Evolutionary conservation across 2,329 filamentous ascomycete species (phyloP).

Genomic region (Nigrospora oryzae): DNA sequence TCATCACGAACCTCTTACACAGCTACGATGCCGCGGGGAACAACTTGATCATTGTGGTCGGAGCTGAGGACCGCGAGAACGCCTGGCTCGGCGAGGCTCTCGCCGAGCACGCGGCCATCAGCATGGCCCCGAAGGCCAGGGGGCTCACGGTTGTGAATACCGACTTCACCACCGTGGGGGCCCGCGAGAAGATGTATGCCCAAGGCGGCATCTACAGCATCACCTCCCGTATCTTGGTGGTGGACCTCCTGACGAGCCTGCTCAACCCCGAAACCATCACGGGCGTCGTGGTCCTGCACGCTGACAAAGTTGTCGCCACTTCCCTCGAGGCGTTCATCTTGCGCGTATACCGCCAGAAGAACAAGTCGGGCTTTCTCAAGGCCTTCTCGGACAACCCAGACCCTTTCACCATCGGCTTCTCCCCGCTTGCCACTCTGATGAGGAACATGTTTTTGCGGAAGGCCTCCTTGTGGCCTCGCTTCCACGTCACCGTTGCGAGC

Average conservation of each 20-base stretch:
- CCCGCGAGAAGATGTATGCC: constrained; percentile 85
- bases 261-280: constrained; percentile 79
- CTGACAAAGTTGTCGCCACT: constrained; percentile 77
- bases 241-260: constrained; percentile 80
- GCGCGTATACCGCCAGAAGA: constrained; percentile 87
- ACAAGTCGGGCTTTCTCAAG: constrained; percentile 88
- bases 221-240: constrained; percentile 89
- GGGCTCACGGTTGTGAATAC: constrained; percentile 91
- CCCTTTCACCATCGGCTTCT: constrained; percentile 80
- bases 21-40: constrained; percentile 94
- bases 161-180: constrained; percentile 78
- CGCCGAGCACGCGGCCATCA: constrained; percentile 90
- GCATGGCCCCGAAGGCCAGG: constrained; percentile 70
- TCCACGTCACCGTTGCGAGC: constrained; percentile 82
- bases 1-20: constrained; percentile 93
- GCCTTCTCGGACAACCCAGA: constrained; percentile 93
- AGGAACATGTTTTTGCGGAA: constrained; percentile 85
- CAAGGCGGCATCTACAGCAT: constrained; percentile 90
- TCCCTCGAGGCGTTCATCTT: constrained; percentile 93
- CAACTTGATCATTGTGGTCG: constrained; percentile 82
- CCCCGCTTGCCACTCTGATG: constrained; percentile 83
- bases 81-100: constrained; percentile 93
- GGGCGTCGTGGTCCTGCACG: constrained; percentile 79
- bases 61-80: constrained; percentile 88
- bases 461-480: constrained; percentile 84